phyloP scores from a whole-genome alignment of 768 basidiomycete genomes.

The Solioccasus polychromus region DNA sequence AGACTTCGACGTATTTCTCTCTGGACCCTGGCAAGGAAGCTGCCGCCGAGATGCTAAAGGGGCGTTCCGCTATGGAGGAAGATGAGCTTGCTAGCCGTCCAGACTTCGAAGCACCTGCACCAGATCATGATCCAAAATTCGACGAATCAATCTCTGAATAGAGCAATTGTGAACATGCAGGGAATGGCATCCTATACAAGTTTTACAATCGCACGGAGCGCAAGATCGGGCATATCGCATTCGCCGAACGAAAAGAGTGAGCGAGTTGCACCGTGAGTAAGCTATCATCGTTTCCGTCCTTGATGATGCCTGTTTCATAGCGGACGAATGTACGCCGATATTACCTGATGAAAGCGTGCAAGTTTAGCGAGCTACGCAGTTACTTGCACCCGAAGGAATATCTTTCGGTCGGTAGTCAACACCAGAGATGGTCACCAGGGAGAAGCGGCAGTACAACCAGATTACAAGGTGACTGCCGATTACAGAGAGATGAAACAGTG shows the following conservation, averaged over 20 bases:
- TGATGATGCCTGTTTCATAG: constrained; percentile 28
- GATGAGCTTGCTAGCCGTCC: not conserved
- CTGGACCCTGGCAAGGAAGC: constrained; percentile 23
- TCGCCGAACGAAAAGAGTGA: constrained; percentile 52
- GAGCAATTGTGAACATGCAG: constrained; percentile 47
- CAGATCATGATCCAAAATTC: constrained; percentile 26
- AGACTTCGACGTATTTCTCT: constrained; percentile 29
- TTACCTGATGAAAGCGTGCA: constrained; percentile 38
- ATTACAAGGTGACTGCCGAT: not conserved
- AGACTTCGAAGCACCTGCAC: constrained; percentile 14
- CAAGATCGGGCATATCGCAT: constrained; percentile 40
- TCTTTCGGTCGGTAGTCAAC: constrained; percentile 49
- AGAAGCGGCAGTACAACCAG: not conserved
- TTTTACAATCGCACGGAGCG: constrained; percentile 56
- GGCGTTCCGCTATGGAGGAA: not conserved
- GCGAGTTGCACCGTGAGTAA: constrained; percentile 48
- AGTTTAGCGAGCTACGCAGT: constrained; percentile 37
- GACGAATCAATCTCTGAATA: constrained; percentile 47
- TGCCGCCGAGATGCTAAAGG: not conserved
- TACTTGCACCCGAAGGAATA: constrained; percentile 47
- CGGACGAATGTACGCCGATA: constrained; percentile 46
- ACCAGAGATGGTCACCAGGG: not conserved
- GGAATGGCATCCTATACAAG: constrained; percentile 49
- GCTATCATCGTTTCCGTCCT: not conserved
- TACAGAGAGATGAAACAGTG: not conserved